Base-by-base conservation (phyloP, 163 green algal species). In the Chloromonas sp. region DNA sequence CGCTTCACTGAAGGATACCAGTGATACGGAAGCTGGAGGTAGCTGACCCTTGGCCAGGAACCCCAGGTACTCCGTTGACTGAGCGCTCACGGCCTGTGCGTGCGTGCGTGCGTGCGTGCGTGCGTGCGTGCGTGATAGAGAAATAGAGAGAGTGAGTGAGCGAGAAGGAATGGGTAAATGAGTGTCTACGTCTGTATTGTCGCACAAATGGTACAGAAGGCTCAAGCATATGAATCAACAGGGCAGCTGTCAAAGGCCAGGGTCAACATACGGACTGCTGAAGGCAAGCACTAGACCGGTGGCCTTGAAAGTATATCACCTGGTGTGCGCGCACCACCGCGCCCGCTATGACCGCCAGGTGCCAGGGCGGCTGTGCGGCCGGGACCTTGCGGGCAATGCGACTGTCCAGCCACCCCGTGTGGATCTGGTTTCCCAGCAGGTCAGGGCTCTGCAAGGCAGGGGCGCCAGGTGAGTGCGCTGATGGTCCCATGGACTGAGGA, bases 341-440 rank as follows among this genome's bases (percentile, higher is more conserved):
- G 76, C 96, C 95, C 15, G 89, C 93, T 58, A 98, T 93, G 61
- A 99, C 95, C 70, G 90, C 91, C 84, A 99, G 91, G 91, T 98
- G 92, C 96, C 97, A 99, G 3, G 94, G 91, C 1, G 94, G 94
- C 0, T 61, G 13, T 2, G 61, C 36, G 1, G 60, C 61, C 61
- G 61, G 81, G 2, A 84, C 81, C n/a, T 88, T 89, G n/a, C 89
- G 87, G 0, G 96, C 94, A 85, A 99, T 99, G 84, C 97, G 92
- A 0, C 83, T 87, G 91, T 99, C 97, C 83, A 99, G 92, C 97
- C 97, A 99, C 83, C 95, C 94, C 0, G 97, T 99, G 92, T 99
- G 94, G 82, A 99, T 95, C 14, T 89, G 83, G 87, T 98, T 96
- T 83, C 82, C 82, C 58, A 96, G 81, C 82, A 98, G 96, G 77